Evolutionary conservation across 108 stramenopile genomes (phyloP).

Genomic region (Nannochloropsis salina): DNA sequence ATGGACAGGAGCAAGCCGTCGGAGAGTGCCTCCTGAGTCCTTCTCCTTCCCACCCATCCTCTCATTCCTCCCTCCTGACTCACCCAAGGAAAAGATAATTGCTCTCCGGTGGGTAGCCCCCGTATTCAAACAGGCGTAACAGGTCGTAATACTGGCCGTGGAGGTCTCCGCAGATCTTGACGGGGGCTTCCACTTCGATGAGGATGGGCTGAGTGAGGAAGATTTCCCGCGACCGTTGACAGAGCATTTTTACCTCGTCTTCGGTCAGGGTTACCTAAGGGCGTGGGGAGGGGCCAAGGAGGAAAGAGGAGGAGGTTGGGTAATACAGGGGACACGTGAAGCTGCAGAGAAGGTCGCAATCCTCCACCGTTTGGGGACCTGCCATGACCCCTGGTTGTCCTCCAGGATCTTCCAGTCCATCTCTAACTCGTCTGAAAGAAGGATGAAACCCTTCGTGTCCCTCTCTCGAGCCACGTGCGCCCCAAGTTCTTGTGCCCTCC

Average conservation of each 20-base stretch:
- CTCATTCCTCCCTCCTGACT: not conserved
- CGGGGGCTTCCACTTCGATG: constrained; percentile 91
- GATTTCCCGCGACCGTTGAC: constrained; percentile 67
- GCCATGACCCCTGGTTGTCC: too few relatives aligned
- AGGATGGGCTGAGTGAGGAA: constrained; percentile 94
- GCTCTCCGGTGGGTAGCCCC: constrained; percentile 67
- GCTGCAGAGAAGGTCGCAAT: too few relatives aligned
- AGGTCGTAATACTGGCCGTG: constrained; percentile 77
- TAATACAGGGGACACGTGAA: not conserved
- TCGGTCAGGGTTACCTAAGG: constrained; percentile 40
- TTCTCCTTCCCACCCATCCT: not conserved
- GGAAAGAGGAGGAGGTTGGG: not conserved
- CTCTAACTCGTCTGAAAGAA: too few relatives aligned
- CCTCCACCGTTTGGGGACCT: too few relatives aligned
- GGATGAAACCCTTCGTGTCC: too few relatives aligned
- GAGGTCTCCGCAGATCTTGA: constrained; percentile 90
- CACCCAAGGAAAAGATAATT: constrained; percentile 94
- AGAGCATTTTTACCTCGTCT: constrained; percentile 54
- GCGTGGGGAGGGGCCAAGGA: not conserved
- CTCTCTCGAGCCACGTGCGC: too few relatives aligned
- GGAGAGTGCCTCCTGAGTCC: not conserved
- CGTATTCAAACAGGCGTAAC: constrained; percentile 69
- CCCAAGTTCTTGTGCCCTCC: not conserved
- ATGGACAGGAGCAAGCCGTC: not conserved
- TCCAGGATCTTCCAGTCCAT: too few relatives aligned